phyloP scores from a whole-genome alignment of 23 red algal genomes.

The Cyanidiococcus yangmingshanensis region DNA sequence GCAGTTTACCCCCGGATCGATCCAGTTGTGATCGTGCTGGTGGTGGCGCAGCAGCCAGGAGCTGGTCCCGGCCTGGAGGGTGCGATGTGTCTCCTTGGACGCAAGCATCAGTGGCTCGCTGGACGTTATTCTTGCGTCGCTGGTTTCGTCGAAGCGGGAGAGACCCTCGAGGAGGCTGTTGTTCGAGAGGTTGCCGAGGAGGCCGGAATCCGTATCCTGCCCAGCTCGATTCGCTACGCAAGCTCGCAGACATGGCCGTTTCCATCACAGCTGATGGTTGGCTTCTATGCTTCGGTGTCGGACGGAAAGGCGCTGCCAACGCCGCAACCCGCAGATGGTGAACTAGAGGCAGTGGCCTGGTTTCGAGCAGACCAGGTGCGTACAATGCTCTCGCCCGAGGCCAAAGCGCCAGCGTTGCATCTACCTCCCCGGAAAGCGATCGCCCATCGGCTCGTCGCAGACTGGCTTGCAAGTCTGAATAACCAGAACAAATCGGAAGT shows the following conservation, averaged over 20 bases:
- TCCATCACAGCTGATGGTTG: conserved; percentile 19
- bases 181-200: conserved; percentile 58
- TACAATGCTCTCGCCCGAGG: background rate
- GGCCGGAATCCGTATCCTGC: conserved; percentile 35
- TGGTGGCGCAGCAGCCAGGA: conserved; percentile 3
- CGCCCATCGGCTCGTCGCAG: conserved; percentile 1
- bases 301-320: background rate
- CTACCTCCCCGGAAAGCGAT: conserved; percentile 6
- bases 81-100: conserved; percentile 33
- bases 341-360: conserved; percentile 8
- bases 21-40: conserved; percentile 48
- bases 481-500: too few relatives aligned
- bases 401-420: background rate
- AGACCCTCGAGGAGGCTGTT: conserved; percentile 56
- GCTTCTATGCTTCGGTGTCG: background rate
- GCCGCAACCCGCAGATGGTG: background rate
- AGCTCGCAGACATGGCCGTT: conserved; percentile 19
- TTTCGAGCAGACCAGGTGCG: conserved; percentile 2
- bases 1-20: conserved; percentile 55
- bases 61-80: background rate
- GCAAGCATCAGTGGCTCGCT: conserved; percentile 38
- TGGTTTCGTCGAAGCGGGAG: conserved; percentile 57
- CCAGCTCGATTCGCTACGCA: conserved; percentile 1
- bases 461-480: background rate
- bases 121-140: conserved; percentile 50